Conservation (phyloP, 176 grass and related monocot genomes). For the Coix lacrymajobi region DNA sequence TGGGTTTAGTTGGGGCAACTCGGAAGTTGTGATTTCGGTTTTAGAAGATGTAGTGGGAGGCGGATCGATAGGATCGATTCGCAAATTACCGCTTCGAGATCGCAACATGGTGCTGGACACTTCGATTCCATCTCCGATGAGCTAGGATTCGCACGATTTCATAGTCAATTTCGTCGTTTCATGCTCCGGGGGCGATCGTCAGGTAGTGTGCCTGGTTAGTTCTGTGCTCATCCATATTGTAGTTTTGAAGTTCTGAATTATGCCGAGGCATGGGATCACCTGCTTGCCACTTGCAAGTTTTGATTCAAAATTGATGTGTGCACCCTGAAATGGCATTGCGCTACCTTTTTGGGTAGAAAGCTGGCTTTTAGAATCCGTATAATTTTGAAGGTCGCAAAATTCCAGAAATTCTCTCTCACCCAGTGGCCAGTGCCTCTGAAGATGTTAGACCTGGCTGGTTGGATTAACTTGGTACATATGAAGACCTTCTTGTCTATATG, state of each 20-base stretch:
- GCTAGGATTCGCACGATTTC: conserved; percentile 2
- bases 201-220: background rate
- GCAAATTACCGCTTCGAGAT: background rate
- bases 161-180: conserved; percentile 11
- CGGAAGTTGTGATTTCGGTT: background rate
- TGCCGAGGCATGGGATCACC: background rate
- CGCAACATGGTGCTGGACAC: background rate
- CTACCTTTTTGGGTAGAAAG: background rate
- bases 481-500: background rate
- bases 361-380: background rate
- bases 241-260: background rate
- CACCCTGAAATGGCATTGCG: background rate
- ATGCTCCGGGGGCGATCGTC: background rate
- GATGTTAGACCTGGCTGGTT: background rate
- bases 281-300: background rate
- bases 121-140: background rate
- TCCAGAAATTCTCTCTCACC: background rate
- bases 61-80: conserved; percentile 4
- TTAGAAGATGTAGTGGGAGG: background rate
- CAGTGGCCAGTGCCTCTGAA: background rate
- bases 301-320: background rate
- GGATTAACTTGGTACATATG: background rate
- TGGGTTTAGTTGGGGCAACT: conserved; percentile 14
- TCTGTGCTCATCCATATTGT: background rate
- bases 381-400: background rate